Base-by-base conservation (phyloP, 129 eudicot species). In the Cynara cardunculus region DNA sequence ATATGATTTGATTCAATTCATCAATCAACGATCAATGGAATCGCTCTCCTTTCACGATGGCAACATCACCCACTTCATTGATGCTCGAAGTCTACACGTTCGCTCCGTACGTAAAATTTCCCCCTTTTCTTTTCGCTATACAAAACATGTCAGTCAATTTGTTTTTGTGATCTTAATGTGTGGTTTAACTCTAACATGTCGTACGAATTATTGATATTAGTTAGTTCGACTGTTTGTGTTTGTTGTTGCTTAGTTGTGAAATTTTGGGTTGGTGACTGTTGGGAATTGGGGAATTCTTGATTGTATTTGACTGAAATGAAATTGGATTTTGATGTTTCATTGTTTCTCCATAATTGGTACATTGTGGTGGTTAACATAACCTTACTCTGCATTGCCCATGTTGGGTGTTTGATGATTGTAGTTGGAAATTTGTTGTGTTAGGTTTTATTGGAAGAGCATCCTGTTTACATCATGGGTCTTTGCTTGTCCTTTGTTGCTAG, bases 41-140 rank as follows among this genome's bases (percentile, higher is more conserved):
- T 80, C 87, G 25, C 71, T 86, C 66, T 65, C 88, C 72, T 94
- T 87, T 88, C 91, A 91, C 85, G 98, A 91, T 68, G 97, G 90
- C 78, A 91, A 90, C 88, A 87, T 91, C 93, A 70, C 94, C 80
- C 73, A 87, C 78, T 79, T 91, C 73, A 88, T 94, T 41, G 80
- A 91, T 53, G 35, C 66, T 64, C 96, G 98, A 61, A 80, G 90
- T 37, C 82, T 92, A 80, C 78, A 89, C 81, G 71, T 39, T 65
- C 93, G 93, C 83, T 80, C 89, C 37, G 98, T 94, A 79, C 34
- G 90, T 79, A 21, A 37, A 34, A 6, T 69, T 59, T 14, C 18
- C 24, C 44, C 66, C 9, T 1, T 61, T 11, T 35, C 5, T 72
- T 27, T 41, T 46, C 41, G 31, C 11, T 26, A 5, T 9, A 10